Evolutionary conservation across 164 flowering plant genomes (phyloP).

Genomic region (Magnolia officinalis): DNA sequence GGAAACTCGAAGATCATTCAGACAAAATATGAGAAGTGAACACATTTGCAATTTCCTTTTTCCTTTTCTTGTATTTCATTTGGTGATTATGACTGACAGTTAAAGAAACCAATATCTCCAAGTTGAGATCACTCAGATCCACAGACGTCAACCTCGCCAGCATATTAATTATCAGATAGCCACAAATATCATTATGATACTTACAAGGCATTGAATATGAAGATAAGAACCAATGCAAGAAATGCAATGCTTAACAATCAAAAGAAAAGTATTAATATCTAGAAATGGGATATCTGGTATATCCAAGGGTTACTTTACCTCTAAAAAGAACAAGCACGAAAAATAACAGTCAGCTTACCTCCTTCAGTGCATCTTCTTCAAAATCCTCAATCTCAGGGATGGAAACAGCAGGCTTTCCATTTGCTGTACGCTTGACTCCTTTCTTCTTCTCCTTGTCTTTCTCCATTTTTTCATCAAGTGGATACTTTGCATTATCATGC

Average conservation of each 20-base stretch:
- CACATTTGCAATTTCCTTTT: too few species aligned
- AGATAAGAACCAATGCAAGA: too few species aligned
- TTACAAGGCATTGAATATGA: too few species aligned
- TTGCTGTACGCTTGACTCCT: slow-evolving; percentile 55
- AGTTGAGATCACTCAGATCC: too few species aligned
- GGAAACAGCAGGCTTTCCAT: slow-evolving; percentile 37
- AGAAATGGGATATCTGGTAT: not conserved
- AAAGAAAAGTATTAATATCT: not conserved
- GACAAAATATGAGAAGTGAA: too few species aligned
- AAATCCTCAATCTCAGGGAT: slow-evolving; percentile 78
- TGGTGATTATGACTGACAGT: too few species aligned
- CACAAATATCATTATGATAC: too few species aligned
- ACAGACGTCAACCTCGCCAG: too few species aligned
- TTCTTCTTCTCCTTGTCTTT: slow-evolving; percentile 71
- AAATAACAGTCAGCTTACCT: slow-evolving; percentile 38
- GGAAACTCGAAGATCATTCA: too few species aligned
- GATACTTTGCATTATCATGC: slow-evolving; percentile 96
- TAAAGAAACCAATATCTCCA: too few species aligned
- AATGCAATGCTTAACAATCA: not conserved
- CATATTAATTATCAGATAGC: too few species aligned
- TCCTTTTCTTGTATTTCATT: too few species aligned
- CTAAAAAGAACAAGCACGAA: not conserved
- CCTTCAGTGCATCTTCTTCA: slow-evolving; percentile 64
- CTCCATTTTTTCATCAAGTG: slow-evolving; percentile 58
- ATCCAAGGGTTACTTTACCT: not conserved